phyloP scores from a whole-genome alignment of 2,329 filamentous ascomycete species.

The Cladosporium sphaerospermum region DNA sequence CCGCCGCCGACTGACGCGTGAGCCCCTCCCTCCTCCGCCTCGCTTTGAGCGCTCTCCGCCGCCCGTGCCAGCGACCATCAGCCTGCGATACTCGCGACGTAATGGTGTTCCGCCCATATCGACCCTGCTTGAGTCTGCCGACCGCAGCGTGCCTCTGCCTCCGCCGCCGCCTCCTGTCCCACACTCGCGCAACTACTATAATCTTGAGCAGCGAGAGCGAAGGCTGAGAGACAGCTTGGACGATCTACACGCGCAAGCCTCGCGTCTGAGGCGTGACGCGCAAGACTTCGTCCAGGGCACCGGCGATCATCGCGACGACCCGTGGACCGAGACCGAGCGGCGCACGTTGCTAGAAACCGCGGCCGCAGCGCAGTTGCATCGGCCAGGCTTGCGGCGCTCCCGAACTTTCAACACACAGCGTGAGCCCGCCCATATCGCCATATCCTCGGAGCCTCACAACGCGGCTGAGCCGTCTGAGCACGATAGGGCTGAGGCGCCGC shows the following conservation, averaged over 20 bases:
- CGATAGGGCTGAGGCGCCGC: neutral
- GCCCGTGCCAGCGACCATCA: slow-evolving; percentile 16
- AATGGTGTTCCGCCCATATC: slow-evolving; percentile 26
- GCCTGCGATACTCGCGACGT: slow-evolving; percentile 17
- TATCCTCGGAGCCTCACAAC: neutral
- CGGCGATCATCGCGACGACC: neutral
- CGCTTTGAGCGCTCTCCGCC: slow-evolving; percentile 22
- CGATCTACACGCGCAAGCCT: neutral
- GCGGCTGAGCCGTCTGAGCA: neutral
- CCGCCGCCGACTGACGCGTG: slow-evolving; percentile 24
- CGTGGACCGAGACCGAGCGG: slow-evolving; percentile 1
- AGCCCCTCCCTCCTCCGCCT: slow-evolving; percentile 18
- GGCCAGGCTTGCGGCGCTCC: neutral
- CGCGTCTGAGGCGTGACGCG: neutral
- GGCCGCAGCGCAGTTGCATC: neutral
- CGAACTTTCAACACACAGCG: neutral
- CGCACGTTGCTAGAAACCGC: slow-evolving; percentile 8
- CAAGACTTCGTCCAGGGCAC: neutral
- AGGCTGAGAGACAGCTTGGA: slow-evolving; percentile 4
- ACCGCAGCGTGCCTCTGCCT: slow-evolving; percentile 13
- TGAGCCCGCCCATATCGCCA: neutral
- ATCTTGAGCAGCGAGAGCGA: slow-evolving; percentile 1
- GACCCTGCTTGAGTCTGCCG: slow-evolving; percentile 25
- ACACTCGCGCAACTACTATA: slow-evolving; percentile 19
- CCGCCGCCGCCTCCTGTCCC: slow-evolving; percentile 23